phyloP scores from a whole-genome alignment of 352 stramenopile species.

The Phytophthora agathidicida region DNA sequence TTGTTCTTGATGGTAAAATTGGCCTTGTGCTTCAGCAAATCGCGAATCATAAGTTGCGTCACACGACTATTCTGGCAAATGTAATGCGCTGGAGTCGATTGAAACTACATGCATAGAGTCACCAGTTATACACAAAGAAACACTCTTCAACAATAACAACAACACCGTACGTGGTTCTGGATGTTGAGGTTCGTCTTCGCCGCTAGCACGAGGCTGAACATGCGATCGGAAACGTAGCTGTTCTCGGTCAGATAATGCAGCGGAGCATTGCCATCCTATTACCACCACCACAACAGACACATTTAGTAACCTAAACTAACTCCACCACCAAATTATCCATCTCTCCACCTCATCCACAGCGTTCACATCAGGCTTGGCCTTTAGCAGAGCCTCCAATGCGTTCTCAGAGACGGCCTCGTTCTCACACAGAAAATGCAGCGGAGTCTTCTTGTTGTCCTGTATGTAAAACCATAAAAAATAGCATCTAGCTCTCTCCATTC shows the following conservation, averaged over 20 bases:
- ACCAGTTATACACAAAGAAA: background rate
- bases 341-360: slow-evolving; percentile 49
- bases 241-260: slow-evolving; percentile 76
- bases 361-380: slow-evolving; percentile 45
- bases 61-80: slow-evolving; percentile 71
- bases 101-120: slow-evolving; percentile 48
- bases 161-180: slow-evolving; percentile 63
- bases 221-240: slow-evolving; percentile 32
- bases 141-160: background rate
- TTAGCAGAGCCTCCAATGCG: slow-evolving; percentile 49
- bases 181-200: slow-evolving; percentile 57
- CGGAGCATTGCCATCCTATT: slow-evolving; percentile 65
- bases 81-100: slow-evolving; percentile 75
- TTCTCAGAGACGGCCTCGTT: slow-evolving; percentile 56
- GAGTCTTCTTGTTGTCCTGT: slow-evolving; percentile 58
- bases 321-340: background rate
- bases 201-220: slow-evolving; percentile 49
- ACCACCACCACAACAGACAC: background rate
- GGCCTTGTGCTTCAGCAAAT: slow-evolving; percentile 61
- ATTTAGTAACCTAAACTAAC: background rate
- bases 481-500: background rate
- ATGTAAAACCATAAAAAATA: slow-evolving; percentile 1
- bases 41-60: slow-evolving; percentile 43
- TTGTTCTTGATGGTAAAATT: slow-evolving; percentile 83
- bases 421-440: slow-evolving; percentile 78